Conservation (phyloP, 2,329 filamentous ascomycete genomes). For the Byssochlamys sp. region DNA sequence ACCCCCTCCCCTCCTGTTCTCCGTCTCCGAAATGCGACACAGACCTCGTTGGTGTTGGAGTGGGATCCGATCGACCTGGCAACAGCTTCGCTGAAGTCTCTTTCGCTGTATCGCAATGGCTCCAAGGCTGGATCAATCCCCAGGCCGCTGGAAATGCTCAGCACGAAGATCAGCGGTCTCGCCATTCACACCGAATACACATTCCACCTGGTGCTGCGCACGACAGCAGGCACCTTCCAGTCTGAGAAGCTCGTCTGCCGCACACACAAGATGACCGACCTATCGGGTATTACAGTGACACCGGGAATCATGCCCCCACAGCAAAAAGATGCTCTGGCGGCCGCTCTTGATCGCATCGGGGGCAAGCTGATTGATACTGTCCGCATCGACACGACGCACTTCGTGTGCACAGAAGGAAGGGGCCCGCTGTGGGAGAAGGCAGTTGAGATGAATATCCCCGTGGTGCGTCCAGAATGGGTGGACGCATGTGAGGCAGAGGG, state of each 20-base stretch:
- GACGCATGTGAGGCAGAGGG: slow-evolving; percentile 91
- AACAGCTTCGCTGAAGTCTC: slow-evolving; percentile 78
- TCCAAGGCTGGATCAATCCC: slow-evolving; percentile 95
- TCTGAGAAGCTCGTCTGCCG: slow-evolving; percentile 76
- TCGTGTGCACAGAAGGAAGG: slow-evolving; percentile 87
- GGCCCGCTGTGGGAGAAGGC: slow-evolving; percentile 92
- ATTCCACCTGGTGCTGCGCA: slow-evolving; percentile 85
- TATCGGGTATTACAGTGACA: slow-evolving; percentile 90
- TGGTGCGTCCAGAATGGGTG: slow-evolving; percentile 93
- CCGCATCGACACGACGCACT: slow-evolving; percentile 95
- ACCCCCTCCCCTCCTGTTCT: slow-evolving; percentile 69
- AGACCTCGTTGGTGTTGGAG: slow-evolving; percentile 95
- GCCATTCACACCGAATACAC: slow-evolving; percentile 94
- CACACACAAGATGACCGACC: slow-evolving; percentile 97
- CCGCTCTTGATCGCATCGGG: slow-evolving; percentile 76
- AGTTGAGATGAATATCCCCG: slow-evolving; percentile 92
- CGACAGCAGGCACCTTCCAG: slow-evolving; percentile 74
- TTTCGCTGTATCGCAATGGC: slow-evolving; percentile 88
- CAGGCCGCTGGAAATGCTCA: slow-evolving; percentile 72
- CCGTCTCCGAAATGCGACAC: slow-evolving; percentile 90
- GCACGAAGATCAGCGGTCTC: slow-evolving; percentile 91
- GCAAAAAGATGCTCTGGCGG: slow-evolving; percentile 61
- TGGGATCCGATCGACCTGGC: slow-evolving; percentile 93
- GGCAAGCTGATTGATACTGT: slow-evolving; percentile 84
- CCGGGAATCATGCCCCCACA: slow-evolving; percentile 71